Conservation (phyloP, 257 asterid species). For the Leonotis leonurus region DNA sequence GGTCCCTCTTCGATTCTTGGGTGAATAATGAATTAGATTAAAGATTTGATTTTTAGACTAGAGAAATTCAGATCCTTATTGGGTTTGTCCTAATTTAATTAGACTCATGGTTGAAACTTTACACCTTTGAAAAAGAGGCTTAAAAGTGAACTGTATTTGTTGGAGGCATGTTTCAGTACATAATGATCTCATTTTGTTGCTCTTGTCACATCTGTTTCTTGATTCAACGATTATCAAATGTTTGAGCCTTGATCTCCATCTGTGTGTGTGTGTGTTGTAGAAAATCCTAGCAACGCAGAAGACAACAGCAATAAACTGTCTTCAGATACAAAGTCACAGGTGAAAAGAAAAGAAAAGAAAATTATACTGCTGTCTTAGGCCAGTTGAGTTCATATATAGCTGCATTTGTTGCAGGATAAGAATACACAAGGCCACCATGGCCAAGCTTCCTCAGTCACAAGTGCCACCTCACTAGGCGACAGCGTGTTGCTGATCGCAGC, state of each 20-base stretch:
- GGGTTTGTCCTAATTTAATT: too few relatives aligned
- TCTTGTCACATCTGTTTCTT: not conserved
- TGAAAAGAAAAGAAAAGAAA: constrained; percentile 11
- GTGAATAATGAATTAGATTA: constrained; percentile 5
- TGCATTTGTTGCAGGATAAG: constrained; percentile 16
- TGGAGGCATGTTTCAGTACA: too few relatives aligned
- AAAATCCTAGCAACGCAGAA: constrained; percentile 22
- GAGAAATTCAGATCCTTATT: too few relatives aligned
- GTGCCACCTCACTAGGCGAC: constrained; percentile 62
- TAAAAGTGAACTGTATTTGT: too few relatives aligned
- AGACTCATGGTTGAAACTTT: too few relatives aligned
- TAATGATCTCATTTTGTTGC: too few relatives aligned
- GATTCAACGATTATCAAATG: too few relatives aligned
- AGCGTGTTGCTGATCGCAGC: constrained; percentile 63
- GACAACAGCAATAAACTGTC: constrained; percentile 9
- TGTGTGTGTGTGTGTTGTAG: constrained; percentile 21
- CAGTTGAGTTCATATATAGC: not conserved
- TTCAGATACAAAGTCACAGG: too few relatives aligned
- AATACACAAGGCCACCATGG: constrained; percentile 23
- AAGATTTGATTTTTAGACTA: not conserved
- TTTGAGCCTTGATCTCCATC: not conserved
- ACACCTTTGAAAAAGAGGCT: too few relatives aligned
- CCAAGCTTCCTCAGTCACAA: constrained; percentile 31
- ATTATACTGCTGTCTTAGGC: too few relatives aligned
- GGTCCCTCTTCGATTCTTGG: too few relatives aligned